phyloP scores from a whole-genome alignment of 352 stramenopile species.

The Pythium dissotocum region DNA sequence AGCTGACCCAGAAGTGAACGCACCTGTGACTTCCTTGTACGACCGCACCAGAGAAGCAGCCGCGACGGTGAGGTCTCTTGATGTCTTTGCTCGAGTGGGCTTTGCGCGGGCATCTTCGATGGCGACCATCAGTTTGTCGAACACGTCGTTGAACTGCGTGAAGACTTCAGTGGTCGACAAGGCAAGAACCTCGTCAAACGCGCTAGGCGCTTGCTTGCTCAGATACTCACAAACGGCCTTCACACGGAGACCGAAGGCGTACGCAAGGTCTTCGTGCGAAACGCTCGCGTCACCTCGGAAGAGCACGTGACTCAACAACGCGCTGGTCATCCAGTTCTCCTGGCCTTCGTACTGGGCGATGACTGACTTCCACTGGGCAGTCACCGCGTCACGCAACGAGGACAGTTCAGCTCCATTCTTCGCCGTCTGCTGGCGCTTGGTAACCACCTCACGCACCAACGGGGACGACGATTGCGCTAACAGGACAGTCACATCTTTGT shows the following conservation, averaged over 20 bases:
- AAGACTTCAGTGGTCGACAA: constrained; percentile 25
- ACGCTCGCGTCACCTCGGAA: constrained; percentile 12
- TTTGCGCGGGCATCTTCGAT: constrained; percentile 28
- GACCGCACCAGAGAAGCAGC: constrained; percentile 14
- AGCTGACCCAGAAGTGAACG: background rate
- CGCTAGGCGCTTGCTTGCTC: constrained; percentile 20
- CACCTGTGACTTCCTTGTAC: constrained; percentile 10
- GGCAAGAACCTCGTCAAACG: constrained; percentile 26
- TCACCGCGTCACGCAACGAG: constrained; percentile 15
- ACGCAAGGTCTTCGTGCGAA: constrained; percentile 4
- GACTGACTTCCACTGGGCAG: constrained; percentile 26
- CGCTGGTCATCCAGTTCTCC: constrained; percentile 34
- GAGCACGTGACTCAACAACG: constrained; percentile 44
- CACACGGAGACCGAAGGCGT: constrained; percentile 51
- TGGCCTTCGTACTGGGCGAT: constrained; percentile 30
- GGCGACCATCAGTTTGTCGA: constrained; percentile 36
- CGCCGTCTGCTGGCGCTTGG: constrained; percentile 4
- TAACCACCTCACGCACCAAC: constrained; percentile 6
- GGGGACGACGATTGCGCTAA: constrained; percentile 11
- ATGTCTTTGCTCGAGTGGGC: constrained; percentile 6
- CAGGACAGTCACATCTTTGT: constrained; percentile 6
- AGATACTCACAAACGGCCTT: constrained; percentile 50
- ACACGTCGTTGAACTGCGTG: constrained; percentile 29
- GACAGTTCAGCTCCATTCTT: constrained; percentile 5
- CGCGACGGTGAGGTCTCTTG: constrained; percentile 32